A percentile compares a stretch with the other conserved stretches of the same genome.
Conservation (phyloP, 78 protist species). For the Tieghemostelium lacteum region DNA sequence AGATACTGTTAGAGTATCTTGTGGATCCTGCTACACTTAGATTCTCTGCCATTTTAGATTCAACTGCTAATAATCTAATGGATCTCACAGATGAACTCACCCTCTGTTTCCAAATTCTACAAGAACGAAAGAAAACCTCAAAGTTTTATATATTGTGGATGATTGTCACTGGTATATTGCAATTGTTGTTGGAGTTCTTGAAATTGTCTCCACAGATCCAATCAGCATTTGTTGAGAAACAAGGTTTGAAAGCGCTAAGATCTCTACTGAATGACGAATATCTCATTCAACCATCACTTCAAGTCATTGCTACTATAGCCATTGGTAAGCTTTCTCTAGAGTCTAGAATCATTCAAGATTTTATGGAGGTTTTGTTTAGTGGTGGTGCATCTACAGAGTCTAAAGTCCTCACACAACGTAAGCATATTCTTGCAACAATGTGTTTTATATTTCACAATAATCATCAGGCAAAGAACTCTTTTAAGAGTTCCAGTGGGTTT, state of each 20-base stretch:
- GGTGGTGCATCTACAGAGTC: constrained; percentile 60
- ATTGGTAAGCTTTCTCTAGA: constrained; percentile 49
- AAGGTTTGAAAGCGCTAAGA: constrained; percentile 17
- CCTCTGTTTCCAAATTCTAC: constrained; percentile 22
- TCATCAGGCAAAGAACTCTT: constrained; percentile 51
- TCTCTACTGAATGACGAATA: constrained; percentile 17
- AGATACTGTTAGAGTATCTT: not conserved
- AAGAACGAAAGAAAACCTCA: not conserved
- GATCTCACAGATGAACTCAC: constrained; percentile 10
- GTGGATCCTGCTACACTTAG: constrained; percentile 1
- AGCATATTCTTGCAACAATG: constrained; percentile 65
- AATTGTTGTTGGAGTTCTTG: constrained; percentile 32
- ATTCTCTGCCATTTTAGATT: constrained; percentile 6
- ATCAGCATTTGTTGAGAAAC: constrained; percentile 34
- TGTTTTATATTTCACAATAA: constrained; percentile 77
- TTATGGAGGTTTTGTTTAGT: constrained; percentile 24
- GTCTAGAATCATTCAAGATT: constrained; percentile 52
- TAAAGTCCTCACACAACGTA: constrained; percentile 46
- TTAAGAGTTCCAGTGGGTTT: constrained; percentile 58
- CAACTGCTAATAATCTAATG: no score
- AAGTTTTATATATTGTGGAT: constrained; percentile 11
- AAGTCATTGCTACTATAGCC: constrained; percentile 42
- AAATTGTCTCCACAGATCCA: constrained; percentile 22
- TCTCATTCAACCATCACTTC: constrained; percentile 55
- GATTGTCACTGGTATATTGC: constrained; percentile 7